A percentile compares a stretch with the other conserved stretches of the same genome.
phyloP scores from a whole-genome alignment of 148 eudicot species.

The Vaccinium corymbosum region DNA sequence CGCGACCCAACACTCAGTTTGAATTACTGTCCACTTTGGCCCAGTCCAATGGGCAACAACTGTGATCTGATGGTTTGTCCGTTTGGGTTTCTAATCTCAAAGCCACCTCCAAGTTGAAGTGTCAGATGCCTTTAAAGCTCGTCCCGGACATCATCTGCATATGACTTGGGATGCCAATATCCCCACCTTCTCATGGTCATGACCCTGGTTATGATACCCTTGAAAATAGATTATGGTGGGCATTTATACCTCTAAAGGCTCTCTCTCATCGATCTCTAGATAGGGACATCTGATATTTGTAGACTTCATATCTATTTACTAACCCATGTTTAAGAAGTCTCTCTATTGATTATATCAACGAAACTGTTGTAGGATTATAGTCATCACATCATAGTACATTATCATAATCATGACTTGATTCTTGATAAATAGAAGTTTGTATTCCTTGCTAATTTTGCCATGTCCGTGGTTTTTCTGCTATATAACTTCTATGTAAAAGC shows the following conservation, averaged over 20 bases:
- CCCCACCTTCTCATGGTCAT: background rate
- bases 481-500: background rate
- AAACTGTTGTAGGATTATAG: background rate
- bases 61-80: background rate
- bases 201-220: background rate
- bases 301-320: background rate
- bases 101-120: background rate
- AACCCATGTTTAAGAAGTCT: background rate
- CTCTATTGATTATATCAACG: background rate
- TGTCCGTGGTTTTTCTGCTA: background rate
- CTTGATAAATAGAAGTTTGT: background rate
- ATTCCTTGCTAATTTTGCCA: background rate
- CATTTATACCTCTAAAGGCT: background rate
- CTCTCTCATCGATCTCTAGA: background rate
- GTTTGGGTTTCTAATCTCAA: background rate
- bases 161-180: background rate
- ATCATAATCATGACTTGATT: background rate
- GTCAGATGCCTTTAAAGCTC: background rate
- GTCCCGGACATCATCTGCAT: background rate
- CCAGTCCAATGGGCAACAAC: background rate
- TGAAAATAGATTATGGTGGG: background rate
- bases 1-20: background rate
- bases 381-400: background rate
- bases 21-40: background rate
- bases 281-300: background rate